Percentiles rank a stretch among this genome's conserved stretches.
These are phyloP conservation scores for Rhodotorula toruloides DNA, from an alignment of 768 basidiomycete species.

Conservation along the genomic window DNA sequence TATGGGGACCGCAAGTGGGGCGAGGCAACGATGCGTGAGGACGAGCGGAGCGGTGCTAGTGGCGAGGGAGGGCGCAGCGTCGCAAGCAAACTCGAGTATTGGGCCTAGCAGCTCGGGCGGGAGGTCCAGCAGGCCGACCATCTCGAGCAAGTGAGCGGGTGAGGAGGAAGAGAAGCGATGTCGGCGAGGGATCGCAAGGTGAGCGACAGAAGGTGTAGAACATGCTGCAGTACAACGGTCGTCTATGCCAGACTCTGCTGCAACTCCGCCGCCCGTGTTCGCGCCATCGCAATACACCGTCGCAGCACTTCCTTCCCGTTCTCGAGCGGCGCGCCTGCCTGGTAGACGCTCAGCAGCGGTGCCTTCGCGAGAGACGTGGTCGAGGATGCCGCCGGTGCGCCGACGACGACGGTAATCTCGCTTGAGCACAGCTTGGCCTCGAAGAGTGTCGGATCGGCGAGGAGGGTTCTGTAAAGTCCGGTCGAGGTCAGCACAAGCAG, in stretches of 20 bases:
- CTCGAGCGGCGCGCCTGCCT: conserved; percentile 39
- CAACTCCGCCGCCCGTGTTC: conserved; percentile 36
- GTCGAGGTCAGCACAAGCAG: neutral
- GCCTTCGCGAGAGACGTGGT: conserved; percentile 44
- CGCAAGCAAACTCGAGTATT: neutral
- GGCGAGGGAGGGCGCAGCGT: neutral
- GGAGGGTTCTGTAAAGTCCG: conserved; percentile 50
- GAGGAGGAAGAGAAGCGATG: neutral
- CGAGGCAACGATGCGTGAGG: neutral
- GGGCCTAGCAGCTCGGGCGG: conserved; percentile 9
- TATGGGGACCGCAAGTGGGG: neutral
- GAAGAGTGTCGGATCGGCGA: conserved; percentile 82
- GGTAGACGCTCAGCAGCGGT: conserved; percentile 51
- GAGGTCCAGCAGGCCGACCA: conserved; percentile 1
- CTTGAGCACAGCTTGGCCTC: conserved; percentile 82
- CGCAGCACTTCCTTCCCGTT: conserved; percentile 43
- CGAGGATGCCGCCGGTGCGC: conserved; percentile 41
- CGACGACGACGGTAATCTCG: conserved; percentile 60
- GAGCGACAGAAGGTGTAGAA: neutral
- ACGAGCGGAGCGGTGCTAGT: neutral
- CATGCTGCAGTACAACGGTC: too few species aligned
- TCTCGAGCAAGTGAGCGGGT: neutral
- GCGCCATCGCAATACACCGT: conserved; percentile 41
- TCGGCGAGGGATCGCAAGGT: neutral
- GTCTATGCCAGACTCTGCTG: conserved; percentile 1